phyloP scores from a whole-genome alignment of 495 filamentous ascomycete species.

The Neurospora sp. region DNA sequence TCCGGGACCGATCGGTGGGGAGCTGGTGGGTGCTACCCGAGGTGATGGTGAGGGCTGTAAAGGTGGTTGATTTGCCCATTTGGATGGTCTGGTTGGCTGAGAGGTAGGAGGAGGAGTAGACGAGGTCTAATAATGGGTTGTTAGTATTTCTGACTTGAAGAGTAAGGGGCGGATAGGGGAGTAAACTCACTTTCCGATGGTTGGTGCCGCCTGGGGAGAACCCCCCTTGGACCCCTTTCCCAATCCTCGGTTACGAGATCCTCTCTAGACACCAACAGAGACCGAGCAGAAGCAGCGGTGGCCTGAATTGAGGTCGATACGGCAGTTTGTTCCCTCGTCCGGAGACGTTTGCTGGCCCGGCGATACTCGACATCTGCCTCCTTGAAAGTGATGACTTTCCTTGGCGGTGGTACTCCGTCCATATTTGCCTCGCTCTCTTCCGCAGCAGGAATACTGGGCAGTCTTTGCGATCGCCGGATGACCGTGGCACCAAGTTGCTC shows the following conservation, averaged over 20 bases:
- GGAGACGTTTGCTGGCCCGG: neutral
- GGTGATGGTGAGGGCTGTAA: slow-evolving; percentile 14
- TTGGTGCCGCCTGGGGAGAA: neutral
- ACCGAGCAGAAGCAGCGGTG: neutral
- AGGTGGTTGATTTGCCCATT: slow-evolving; percentile 3
- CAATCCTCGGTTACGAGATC: neutral
- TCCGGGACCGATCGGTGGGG: neutral
- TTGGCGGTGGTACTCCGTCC: neutral
- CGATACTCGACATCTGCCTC: neutral
- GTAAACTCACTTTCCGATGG: neutral
- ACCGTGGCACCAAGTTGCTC: neutral
- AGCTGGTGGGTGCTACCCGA: slow-evolving; percentile 16
- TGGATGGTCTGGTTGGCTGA: slow-evolving; percentile 13
- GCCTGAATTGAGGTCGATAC: neutral
- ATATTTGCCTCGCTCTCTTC: neutral
- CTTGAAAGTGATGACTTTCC: neutral
- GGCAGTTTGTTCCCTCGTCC: neutral
- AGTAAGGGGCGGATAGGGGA: no score
- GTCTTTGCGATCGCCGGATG: neutral
- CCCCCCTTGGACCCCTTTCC: neutral
- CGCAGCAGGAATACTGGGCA: neutral
- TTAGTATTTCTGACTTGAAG: neutral
- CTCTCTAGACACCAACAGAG: neutral
- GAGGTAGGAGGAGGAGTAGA: slow-evolving; percentile 18
- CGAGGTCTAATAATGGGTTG: slow-evolving; percentile 10